Evolutionary conservation across 306 rosid genomes (phyloP), one percentile per base, ranked within the genome.

Genomic region (Trifolium pratense): DNA sequence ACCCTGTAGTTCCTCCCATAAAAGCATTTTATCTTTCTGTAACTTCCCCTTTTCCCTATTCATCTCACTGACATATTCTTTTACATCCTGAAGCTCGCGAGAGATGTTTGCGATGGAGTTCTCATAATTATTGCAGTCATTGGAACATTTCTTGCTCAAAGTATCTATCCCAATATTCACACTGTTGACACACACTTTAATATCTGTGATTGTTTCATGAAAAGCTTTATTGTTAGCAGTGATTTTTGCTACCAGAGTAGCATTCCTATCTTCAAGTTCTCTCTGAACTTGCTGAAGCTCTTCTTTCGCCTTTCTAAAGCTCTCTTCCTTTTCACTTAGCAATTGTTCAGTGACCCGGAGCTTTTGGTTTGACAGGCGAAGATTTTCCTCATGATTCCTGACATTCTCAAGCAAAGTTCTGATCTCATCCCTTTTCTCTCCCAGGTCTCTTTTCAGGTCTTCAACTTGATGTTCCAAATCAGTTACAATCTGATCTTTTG

Each of bases 341-440:
- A 87, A 58, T 73, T 94, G 99, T 62, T 94, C 97, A 16, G 98
- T 91, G 51, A 88, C 89, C 72, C 92, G 89, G 66, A 94, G 95
- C 89, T 94, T 91, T 90, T 89, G 99, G 91, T 83, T 89, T 62
- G 97, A 91, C 71, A 91, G 85, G 16, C 99, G 97, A 83, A 88
- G 96, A 88, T 86, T 87, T 49, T 89, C 93, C 82, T 94, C 97
- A 15, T 84, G 82, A 18, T 64, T 87, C 55, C 87, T 80, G 57
- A 84, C 83, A n/a, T 80, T 85, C 9, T 94, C 92, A 8, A 83
- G 80, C 80, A 71, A 75, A 63, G 80, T 78, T 57, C 77, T n/a
- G 49, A 80, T 82, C 74, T 88, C 94, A 49, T 91, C 88, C 67
- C 74, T 81, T 57, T 94, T 91, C 29, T 71, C 89, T 68, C 89